Percentiles rank a stretch among this genome's conserved stretches.
phyloP scores from a whole-genome alignment of 805 yeast genomes.

The Sugiyamaella smithiae region DNA sequence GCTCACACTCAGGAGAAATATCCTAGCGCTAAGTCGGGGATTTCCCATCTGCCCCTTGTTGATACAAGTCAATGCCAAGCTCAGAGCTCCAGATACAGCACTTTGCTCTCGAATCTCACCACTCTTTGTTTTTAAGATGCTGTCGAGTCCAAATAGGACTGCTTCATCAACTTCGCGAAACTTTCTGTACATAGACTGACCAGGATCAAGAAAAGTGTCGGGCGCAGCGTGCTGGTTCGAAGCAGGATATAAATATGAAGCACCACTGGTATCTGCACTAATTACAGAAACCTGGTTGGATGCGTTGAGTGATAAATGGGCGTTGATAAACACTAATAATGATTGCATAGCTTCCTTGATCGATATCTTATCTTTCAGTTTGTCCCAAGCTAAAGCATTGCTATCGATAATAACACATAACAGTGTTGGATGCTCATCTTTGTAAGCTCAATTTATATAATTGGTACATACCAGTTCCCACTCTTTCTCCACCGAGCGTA shows the following conservation, averaged over 20 bases:
- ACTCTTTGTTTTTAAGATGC: conserved; percentile 35
- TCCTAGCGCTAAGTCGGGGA: conserved; percentile 54
- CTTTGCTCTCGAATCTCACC: conserved; percentile 19
- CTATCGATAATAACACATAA: conserved; percentile 76
- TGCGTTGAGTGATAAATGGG: conserved; percentile 81
- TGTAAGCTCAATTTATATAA: background rate
- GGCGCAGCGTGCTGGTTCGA: background rate
- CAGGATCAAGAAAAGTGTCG: conserved; percentile 30
- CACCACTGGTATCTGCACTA: conserved; percentile 68
- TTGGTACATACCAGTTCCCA: background rate
- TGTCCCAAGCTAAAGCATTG: conserved; percentile 67
- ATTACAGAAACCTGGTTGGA: conserved; percentile 81
- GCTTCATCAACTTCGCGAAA: conserved; percentile 76
- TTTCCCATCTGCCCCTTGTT: conserved; percentile 45
- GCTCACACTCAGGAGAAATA: conserved; percentile 60
- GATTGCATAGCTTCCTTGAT: conserved; percentile 61
- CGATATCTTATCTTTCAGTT: conserved; percentile 37
- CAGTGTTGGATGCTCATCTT: conserved; percentile 72
- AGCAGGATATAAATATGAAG: conserved; percentile 66
- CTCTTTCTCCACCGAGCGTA: conserved; percentile 5
- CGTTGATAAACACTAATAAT: conserved; percentile 73
- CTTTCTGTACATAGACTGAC: conserved; percentile 72
- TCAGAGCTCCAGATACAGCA: conserved; percentile 72
- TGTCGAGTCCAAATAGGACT: conserved; percentile 57
- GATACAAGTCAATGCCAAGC: conserved; percentile 76